Conservation (phyloP, 306 rosid species). For the Abrus pulchellus region DNA sequence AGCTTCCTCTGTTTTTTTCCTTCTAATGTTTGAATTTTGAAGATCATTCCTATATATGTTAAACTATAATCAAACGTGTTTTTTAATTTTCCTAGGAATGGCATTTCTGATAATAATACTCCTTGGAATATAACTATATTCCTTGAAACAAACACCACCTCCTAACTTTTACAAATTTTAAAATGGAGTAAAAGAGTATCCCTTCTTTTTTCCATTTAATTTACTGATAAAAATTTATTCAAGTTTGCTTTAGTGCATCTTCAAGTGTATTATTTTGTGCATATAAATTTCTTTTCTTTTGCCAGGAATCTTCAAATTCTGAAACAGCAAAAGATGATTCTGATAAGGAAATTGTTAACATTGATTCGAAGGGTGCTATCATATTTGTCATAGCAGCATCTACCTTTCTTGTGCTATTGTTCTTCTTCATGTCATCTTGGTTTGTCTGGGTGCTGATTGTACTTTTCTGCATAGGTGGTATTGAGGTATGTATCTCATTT, state of each 20-base stretch:
- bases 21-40: neutral
- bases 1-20: neutral
- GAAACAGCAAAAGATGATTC: conserved; percentile 59
- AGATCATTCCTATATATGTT: conserved; percentile 5
- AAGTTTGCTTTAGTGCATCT: conserved; percentile 25
- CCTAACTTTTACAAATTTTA: neutral
- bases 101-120: neutral
- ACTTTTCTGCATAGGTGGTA: conserved; percentile 94
- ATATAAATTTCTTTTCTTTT: conserved; percentile 15
- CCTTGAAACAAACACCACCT: neutral
- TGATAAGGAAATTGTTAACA: conserved; percentile 72
- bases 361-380: conserved; percentile 79
- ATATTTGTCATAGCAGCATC: conserved; percentile 86
- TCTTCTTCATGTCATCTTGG: conserved; percentile 97
- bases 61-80: neutral
- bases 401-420: conserved; percentile 77
- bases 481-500: conserved; percentile 70
- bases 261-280: conserved; percentile 27
- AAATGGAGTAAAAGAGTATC: conserved; percentile 2
- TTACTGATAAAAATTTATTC: conserved; percentile 29
- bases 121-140: neutral
- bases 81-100: neutral
- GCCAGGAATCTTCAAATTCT: conserved; percentile 70
- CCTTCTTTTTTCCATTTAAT: conserved; percentile 39
- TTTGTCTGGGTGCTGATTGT: conserved; percentile 94